phyloP scores from a whole-genome alignment of 345 rosid species.

The Eutrema japonicum region DNA sequence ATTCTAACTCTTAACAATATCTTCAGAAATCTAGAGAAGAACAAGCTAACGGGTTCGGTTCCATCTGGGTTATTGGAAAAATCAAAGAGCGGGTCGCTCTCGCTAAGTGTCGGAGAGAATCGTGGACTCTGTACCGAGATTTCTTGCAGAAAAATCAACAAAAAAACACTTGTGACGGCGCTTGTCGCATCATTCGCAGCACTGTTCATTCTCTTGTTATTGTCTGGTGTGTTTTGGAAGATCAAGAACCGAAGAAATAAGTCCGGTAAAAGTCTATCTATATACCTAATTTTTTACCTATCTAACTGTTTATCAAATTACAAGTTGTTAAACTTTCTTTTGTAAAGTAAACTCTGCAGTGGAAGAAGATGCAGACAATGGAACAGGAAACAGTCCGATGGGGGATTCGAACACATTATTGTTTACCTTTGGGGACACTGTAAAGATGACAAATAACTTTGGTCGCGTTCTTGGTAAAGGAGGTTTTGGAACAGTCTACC shows the following conservation, averaged over 20 bases:
- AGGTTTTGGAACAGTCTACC: slow-evolving; percentile 67
- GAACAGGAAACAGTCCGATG: background rate
- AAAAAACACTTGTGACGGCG: slow-evolving; percentile 27
- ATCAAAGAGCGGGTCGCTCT: slow-evolving; percentile 34
- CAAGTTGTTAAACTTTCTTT: background rate
- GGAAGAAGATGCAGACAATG: slow-evolving; percentile 30
- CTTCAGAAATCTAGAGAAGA: slow-evolving; percentile 50
- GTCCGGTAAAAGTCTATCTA: slow-evolving; percentile 20
- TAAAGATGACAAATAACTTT: slow-evolving; percentile 55
- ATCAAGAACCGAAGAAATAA: slow-evolving; percentile 27
- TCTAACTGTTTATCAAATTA: background rate
- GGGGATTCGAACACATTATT: slow-evolving; percentile 16
- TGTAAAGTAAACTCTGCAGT: slow-evolving; percentile 24
- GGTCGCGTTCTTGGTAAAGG: slow-evolving; percentile 53
- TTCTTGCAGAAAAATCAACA: slow-evolving; percentile 33
- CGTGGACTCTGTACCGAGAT: slow-evolving; percentile 8
- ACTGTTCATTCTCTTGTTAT: slow-evolving; percentile 26
- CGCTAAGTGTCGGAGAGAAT: slow-evolving; percentile 39
- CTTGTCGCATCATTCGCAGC: slow-evolving; percentile 35
- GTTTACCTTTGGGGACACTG: slow-evolving; percentile 45
- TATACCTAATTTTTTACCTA: background rate
- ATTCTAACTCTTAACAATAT: background rate
- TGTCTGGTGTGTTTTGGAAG: slow-evolving; percentile 28
- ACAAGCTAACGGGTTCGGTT: slow-evolving; percentile 49
- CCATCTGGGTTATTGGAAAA: slow-evolving; percentile 48